Evolutionary conservation across 2,329 filamentous ascomycete genomes (phyloP).

Genomic region (Penicillium sp.): DNA sequence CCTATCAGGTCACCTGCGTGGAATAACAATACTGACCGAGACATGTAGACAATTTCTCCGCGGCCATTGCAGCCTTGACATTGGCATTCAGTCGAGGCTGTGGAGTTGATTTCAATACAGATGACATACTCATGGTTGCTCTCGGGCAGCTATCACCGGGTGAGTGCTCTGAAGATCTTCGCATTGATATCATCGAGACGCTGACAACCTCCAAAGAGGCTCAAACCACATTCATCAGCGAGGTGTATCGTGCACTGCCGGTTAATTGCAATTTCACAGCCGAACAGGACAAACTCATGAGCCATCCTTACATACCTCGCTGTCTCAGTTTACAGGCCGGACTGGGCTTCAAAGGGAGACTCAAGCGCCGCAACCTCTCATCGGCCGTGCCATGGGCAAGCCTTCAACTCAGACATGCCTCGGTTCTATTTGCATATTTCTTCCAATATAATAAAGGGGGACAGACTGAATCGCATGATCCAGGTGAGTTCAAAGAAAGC

Average conservation of each 20-base stretch:
- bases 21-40: conserved; percentile 1
- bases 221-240: conserved; percentile 62
- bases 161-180: conserved; percentile 35
- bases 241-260: conserved; percentile 68
- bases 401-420: conserved; percentile 70
- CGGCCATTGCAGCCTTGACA: conserved; percentile 63
- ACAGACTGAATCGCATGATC: conserved; percentile 53
- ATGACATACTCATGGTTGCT: conserved; percentile 69
- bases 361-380: conserved; percentile 60
- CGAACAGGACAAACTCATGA: conserved; percentile 72
- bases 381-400: conserved; percentile 74
- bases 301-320: conserved; percentile 70
- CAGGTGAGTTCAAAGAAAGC: conserved; percentile 44
- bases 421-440: conserved; percentile 63
- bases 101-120: conserved; percentile 55
- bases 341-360: conserved; percentile 69
- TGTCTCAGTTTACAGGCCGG: conserved; percentile 77
- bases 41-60: conserved; percentile 42
- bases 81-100: conserved; percentile 52
- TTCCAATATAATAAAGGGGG: conserved; percentile 63
- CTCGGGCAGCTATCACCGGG: conserved; percentile 52
- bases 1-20: neutral
- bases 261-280: conserved; percentile 79
- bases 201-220: conserved; percentile 51
- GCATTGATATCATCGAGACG: conserved; percentile 33